A percentile compares a stretch with the other conserved stretches of the same genome.
Evolutionary conservation across 2,329 filamentous ascomycete genomes (phyloP).

Genomic region (Ceratocystis harringtonii): DNA sequence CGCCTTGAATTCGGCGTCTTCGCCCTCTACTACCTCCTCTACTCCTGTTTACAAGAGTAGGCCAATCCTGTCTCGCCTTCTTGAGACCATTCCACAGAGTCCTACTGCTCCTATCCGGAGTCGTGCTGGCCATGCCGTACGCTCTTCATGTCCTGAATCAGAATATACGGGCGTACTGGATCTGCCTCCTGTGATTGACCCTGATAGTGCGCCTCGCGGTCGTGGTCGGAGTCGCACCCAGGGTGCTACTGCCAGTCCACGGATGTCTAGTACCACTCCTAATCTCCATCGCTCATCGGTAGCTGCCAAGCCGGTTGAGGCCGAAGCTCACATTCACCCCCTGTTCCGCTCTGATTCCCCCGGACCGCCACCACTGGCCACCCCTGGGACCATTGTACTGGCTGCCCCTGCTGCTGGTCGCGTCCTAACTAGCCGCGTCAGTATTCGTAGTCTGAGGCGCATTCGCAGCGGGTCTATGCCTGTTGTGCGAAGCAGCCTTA

Average conservation of each 20-base stretch:
- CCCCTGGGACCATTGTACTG: conserved; percentile 54
- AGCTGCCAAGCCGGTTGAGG: conserved; percentile 32
- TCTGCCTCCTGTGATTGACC: conserved; percentile 13
- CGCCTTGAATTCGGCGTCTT: conserved; percentile 2
- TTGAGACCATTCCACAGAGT: conserved; percentile 17
- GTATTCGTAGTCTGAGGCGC: conserved; percentile 36
- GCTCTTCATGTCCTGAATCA: background rate
- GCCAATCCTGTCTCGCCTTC: conserved; percentile 13
- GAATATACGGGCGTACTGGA: conserved; percentile 8
- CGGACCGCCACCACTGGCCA: conserved; percentile 47
- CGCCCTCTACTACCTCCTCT: background rate
- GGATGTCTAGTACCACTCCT: background rate
- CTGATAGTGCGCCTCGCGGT: conserved; percentile 7
- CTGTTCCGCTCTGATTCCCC: conserved; percentile 62
- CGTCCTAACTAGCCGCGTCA: conserved; percentile 31
- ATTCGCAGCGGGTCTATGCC: conserved; percentile 43
- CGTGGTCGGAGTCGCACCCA: conserved; percentile 16
- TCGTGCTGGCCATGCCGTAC: background rate
- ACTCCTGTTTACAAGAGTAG: conserved; percentile 11
- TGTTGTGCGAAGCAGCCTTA: conserved; percentile 32
- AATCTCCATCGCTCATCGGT: conserved; percentile 6
- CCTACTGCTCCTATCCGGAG: conserved; percentile 12
- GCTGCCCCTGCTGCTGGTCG: conserved; percentile 52
- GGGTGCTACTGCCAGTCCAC: conserved; percentile 5
- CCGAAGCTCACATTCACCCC: conserved; percentile 59